Evolutionary conservation across 2,329 filamentous ascomycete species (phyloP), one percentile per base, ranked within the genome.

Genomic region (Lachnellula occidentalis): DNA sequence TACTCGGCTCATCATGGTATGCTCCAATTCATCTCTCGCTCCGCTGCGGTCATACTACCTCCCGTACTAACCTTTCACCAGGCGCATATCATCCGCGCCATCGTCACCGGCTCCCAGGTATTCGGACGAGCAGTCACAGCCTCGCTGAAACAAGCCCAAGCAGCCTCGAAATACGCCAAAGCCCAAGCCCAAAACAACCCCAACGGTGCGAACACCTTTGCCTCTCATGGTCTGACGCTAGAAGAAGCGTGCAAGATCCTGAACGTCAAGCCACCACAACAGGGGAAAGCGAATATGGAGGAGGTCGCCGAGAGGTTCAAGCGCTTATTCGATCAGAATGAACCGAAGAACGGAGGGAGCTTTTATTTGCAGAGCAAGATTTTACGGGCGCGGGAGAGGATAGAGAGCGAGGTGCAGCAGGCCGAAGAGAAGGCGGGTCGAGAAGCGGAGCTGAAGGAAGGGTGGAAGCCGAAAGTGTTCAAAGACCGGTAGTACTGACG

Each of bases 331-430:
- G 94, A 99, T 73, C 77, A 83, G 64, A 99, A 99, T 75, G 89
- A 99, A 61, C 92, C 94, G 11, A 80, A 95, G 73, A 96, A 96
- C 69, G 94, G 94, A 36, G 94, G 94, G 51, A 96, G 91, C 67
- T 99, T 99, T 74, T 99, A 99, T 73, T 79, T 99, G 48, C 94
- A 99, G 75, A 97, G 92, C 79, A 99, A 99, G 76, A 84, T 99
- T 53, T 74, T 97, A 64, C 80, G 94, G 59, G 94, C 94, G 55
- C 83, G 92, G 66, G 92, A 99, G 75, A 79, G 94, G 61, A 87
- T 99, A 74, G 92, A 97, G 76, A 80, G 87, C 66, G 92, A 99
- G 73, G 76, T 94, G 41, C 79, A 85, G 61, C 84, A 88, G 56
- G 81, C 85, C 56, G 78, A 84, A 66, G 86, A 89, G 69, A 84